A percentile compares a stretch with the other conserved stretches of the same genome.
phyloP scores from a whole-genome alignment of 2,329 filamentous ascomycete species.

The Sporothrix mexicana region DNA sequence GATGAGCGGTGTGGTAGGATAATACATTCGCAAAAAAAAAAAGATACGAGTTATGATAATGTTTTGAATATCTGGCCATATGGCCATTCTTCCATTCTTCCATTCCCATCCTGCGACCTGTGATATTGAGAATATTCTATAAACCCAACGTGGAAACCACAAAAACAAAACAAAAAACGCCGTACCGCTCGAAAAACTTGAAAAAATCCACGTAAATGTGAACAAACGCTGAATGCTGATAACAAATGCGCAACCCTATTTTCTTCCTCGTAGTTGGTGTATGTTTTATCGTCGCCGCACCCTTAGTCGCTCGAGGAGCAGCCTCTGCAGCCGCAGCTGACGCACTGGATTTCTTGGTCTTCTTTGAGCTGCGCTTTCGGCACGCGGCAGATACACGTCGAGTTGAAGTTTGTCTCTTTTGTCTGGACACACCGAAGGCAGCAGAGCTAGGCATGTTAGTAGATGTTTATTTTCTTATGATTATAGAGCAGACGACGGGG shows the following conservation, averaged over 20 bases:
- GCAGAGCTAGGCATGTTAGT: conserved; percentile 69
- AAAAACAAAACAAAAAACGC: background rate
- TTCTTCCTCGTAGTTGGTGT: background rate
- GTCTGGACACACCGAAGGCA: conserved; percentile 96
- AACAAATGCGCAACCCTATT: background rate
- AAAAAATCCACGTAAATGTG: too few relatives aligned
- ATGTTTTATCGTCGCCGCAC: background rate
- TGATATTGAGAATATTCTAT: background rate
- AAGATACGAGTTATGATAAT: conserved; percentile 6
- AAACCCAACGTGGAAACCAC: background rate
- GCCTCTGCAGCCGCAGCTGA: conserved; percentile 91
- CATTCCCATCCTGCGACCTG: background rate
- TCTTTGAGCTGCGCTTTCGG: conserved; percentile 89
- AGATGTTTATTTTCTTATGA: too few relatives aligned
- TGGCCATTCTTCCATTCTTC: background rate
- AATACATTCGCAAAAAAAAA: background rate
- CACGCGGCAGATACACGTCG: conserved; percentile 95
- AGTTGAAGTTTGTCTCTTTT: conserved; percentile 99
- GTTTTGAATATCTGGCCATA: background rate
- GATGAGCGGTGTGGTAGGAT: conserved; percentile 41
- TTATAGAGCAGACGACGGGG: too few relatives aligned
- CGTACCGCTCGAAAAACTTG: too few relatives aligned
- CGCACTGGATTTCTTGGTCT: conserved; percentile 87
- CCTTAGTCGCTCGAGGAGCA: conserved; percentile 60
- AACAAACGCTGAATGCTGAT: background rate